Base-by-base conservation (phyloP, 2,329 filamentous ascomycete genomes). In the Fusarium virguliforme region DNA sequence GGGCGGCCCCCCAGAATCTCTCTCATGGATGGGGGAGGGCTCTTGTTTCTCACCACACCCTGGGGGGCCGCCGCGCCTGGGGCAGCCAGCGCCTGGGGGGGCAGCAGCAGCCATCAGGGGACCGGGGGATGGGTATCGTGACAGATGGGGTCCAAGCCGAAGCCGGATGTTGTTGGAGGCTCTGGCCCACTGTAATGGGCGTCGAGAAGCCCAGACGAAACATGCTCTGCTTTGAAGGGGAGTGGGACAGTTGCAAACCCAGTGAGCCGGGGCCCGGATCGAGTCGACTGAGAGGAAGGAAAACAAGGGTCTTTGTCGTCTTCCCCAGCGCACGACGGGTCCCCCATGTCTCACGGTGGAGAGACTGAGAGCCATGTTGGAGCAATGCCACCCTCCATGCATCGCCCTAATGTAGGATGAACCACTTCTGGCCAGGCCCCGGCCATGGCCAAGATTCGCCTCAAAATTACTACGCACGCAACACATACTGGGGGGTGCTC, bases 351-450 rank as follows among this genome's bases (percentile, higher is more conserved):
- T 43, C n/a, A 53, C 32, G 62, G 74, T 76, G 72, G 72, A 66
- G 74, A 73, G 60, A 48, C 18, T 18, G 61, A 54, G 50, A 54
- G 43, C 54, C 59, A 57, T 70, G 72, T 57, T 75, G 63, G 64
- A 70, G 70, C 76, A 76, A 76, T 76, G 72, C 63, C 73, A 79
- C 76, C 78, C 78, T 77, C 77, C 70, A 66, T 75, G 71, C 71
- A 73, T 68, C 68, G 72, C 74, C 70, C 78, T 78, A 79, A 79
- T 79, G 78, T 79, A 76, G 70, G 74, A 74, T 63, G 70, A 76
- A 75, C 74, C 75, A 70, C 70, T 78, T 79, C 71, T 67, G 74
- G 74, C 43, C 75, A 77, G 70, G 72, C 70, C 74, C 71, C 66
- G 71, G 70, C 62, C 64, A 56, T 70, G 71, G 71, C 67, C 67